phyloP scores from a whole-genome alignment of 495 filamentous ascomycete species.

The Aspergillus leporis region DNA sequence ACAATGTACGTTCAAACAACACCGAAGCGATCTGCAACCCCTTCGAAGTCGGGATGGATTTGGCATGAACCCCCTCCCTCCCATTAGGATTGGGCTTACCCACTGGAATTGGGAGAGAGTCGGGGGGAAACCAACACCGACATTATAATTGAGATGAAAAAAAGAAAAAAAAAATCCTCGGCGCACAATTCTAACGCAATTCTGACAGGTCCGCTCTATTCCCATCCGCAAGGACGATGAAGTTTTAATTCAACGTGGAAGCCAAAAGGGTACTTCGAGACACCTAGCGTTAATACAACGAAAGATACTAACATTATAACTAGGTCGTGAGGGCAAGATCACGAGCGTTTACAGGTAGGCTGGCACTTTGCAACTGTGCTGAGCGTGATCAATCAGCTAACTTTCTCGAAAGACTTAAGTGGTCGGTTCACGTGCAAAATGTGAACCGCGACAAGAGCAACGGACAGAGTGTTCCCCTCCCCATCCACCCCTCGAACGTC shows the following conservation, averaged over 20 bases:
- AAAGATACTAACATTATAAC: too few relatives aligned
- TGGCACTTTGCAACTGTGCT: too few relatives aligned
- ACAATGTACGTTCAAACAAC: slow-evolving; percentile 67
- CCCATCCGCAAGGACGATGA: slow-evolving; percentile 98
- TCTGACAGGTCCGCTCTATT: slow-evolving; percentile 81
- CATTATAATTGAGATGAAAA: not conserved
- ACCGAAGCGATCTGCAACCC: slow-evolving; percentile 7
- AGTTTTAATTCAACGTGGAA: slow-evolving; percentile 82
- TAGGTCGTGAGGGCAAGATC: slow-evolving; percentile 78
- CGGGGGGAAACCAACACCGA: slow-evolving; percentile 11
- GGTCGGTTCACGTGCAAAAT: slow-evolving; percentile 84
- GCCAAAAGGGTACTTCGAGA: slow-evolving; percentile 63
- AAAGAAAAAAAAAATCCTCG: not conserved
- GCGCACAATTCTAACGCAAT: slow-evolving; percentile 19
- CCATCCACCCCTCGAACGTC: slow-evolving; percentile 87
- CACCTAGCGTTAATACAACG: too few relatives aligned
- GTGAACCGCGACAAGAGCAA: slow-evolving; percentile 90
- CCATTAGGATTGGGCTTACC: not conserved
- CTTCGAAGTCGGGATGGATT: slow-evolving; percentile 12
- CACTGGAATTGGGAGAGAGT: not conserved
- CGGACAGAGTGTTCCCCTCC: slow-evolving; percentile 84
- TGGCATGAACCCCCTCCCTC: slow-evolving; percentile 10
- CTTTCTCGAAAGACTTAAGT: slow-evolving; percentile 59
- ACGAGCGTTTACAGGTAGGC: slow-evolving; percentile 84
- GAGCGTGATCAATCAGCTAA: too few relatives aligned